Evolutionary conservation across 768 basidiomycete genomes (phyloP).

Genomic region (Lactarius vividus): DNA sequence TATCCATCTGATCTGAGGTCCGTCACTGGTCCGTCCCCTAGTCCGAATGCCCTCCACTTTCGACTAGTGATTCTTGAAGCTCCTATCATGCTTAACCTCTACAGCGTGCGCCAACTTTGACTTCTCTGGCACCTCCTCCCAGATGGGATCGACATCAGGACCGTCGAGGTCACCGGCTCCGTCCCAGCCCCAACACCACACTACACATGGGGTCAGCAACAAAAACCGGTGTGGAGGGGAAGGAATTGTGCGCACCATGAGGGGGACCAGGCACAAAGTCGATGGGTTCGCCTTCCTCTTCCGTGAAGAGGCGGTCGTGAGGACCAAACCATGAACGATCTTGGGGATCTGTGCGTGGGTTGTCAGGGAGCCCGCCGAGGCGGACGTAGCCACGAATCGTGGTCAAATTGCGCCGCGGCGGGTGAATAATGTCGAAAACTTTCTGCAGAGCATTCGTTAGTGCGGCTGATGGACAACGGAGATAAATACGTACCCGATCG

Average conservation of each 20-base stretch:
- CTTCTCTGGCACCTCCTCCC: slow-evolving; percentile 80
- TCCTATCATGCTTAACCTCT: slow-evolving; percentile 65
- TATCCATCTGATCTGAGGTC: slow-evolving; percentile 9
- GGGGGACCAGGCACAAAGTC: slow-evolving; percentile 80
- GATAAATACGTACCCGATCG: slow-evolving; percentile 58
- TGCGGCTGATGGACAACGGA: neutral
- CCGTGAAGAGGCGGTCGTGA: slow-evolving; percentile 89
- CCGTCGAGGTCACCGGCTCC: slow-evolving; percentile 97
- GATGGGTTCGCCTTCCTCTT: slow-evolving; percentile 78
- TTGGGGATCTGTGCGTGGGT: slow-evolving; percentile 95
- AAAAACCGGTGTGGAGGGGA: neutral
- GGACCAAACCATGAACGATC: slow-evolving; percentile 98
- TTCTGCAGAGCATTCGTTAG: slow-evolving; percentile 45
- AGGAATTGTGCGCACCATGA: slow-evolving; percentile 59
- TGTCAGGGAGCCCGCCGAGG: slow-evolving; percentile 95
- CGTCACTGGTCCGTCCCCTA: neutral
- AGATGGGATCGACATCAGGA: slow-evolving; percentile 96
- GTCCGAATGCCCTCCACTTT: neutral
- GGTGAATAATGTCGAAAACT: slow-evolving; percentile 95
- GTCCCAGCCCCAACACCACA: slow-evolving; percentile 99
- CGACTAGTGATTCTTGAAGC: slow-evolving; percentile 20
- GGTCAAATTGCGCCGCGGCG: slow-evolving; percentile 84
- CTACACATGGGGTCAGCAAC: slow-evolving; percentile 41
- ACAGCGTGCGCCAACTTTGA: slow-evolving; percentile 59
- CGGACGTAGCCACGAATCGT: slow-evolving; percentile 92